Base-by-base conservation (phyloP, 768 basidiomycete genomes). In the Trametes cinnabarina region DNA sequence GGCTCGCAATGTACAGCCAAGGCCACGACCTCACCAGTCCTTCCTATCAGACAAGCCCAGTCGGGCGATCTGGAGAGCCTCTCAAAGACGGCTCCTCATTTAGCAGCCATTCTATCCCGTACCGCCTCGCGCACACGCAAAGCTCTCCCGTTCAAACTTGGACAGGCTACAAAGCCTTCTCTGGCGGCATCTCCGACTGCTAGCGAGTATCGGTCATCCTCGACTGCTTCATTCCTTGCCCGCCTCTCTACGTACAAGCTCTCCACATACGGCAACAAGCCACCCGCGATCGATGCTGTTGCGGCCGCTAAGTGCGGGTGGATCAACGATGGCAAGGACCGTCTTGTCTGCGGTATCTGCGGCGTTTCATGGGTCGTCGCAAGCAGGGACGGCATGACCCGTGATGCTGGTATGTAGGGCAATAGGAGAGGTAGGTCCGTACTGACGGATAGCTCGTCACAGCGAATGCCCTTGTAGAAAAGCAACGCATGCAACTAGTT, bases 301-400 rank as follows among this genome's bases (percentile, higher is more conserved):
- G 85, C 90, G 17, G 90, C 91, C 3, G 78, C 90, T 0, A 89
- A 82, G 69, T 90, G 88, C 66, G 91, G 91, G 2, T 94, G 91
- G 91, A 75, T 81, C 22, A 93, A 93, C 60, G 85, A 91, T 50
- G 88, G 89, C 41, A 91, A 89, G 71, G 90, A 92, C 57, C 77
- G 90, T 46, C 71, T 92, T 19, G 78, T 87, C 2, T 92, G 90
- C 64, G 84, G 84, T 3, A 71, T 92, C 17, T 92, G 90, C 64
- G 76, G 74, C 55, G 77, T 79, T 11, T 87, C 87, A 30, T 92
- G 90, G 90, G 85, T 90, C 6, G 77, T 91, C 15, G 84, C 77
- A 4, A 80, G 84, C 28, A 79, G 82, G 51, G 83, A 86, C 42
- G 85, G 89, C n/a, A 81, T 92, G 82, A 79, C 66, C 53, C 81